phyloP scores from a whole-genome alignment of 2,329 filamentous ascomycete species.

The Ophiocordyceps australis region DNA sequence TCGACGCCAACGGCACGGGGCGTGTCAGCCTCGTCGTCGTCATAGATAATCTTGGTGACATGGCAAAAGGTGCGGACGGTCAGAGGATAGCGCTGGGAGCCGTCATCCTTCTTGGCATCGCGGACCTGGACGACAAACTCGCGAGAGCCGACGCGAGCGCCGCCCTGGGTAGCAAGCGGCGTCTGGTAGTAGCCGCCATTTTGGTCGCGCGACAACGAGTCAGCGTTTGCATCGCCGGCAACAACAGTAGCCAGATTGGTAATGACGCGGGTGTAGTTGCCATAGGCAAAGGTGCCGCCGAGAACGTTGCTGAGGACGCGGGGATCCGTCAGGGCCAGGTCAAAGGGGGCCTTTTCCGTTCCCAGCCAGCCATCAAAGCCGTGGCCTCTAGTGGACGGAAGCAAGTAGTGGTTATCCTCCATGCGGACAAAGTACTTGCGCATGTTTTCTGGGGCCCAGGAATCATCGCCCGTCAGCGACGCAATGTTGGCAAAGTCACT shows the following conservation, averaged over 20 bases:
- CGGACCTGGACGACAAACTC: slow-evolving; percentile 23
- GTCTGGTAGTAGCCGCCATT: slow-evolving; percentile 22
- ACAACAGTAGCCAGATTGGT: slow-evolving; percentile 17
- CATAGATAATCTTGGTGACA: slow-evolving; percentile 17
- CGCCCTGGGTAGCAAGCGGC: slow-evolving; percentile 23
- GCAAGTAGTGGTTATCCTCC: slow-evolving; percentile 32
- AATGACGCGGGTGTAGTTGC: slow-evolving; percentile 11
- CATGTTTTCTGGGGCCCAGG: slow-evolving; percentile 42
- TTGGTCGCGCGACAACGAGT: slow-evolving; percentile 22
- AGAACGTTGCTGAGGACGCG: slow-evolving; percentile 22
- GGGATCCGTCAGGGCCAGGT: slow-evolving; percentile 29
- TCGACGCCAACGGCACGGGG: slow-evolving; percentile 23
- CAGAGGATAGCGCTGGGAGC: slow-evolving; percentile 4
- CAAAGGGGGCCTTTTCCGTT: slow-evolving; percentile 29
- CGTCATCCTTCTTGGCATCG: slow-evolving; percentile 7
- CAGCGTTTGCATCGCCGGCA: slow-evolving; percentile 31
- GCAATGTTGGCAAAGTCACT: slow-evolving; percentile 42
- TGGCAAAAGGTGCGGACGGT: slow-evolving; percentile 9
- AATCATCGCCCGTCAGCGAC: slow-evolving; percentile 37
- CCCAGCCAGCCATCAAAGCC: slow-evolving; percentile 38
- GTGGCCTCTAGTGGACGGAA: slow-evolving; percentile 21
- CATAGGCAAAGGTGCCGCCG: slow-evolving; percentile 7
- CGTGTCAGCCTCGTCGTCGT: slow-evolving; percentile 7
- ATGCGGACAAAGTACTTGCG: slow-evolving; percentile 36
- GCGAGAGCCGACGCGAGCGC: slow-evolving; percentile 24